Conservation (phyloP, 495 filamentous ascomycete species). For the Xylaria sp. region DNA sequence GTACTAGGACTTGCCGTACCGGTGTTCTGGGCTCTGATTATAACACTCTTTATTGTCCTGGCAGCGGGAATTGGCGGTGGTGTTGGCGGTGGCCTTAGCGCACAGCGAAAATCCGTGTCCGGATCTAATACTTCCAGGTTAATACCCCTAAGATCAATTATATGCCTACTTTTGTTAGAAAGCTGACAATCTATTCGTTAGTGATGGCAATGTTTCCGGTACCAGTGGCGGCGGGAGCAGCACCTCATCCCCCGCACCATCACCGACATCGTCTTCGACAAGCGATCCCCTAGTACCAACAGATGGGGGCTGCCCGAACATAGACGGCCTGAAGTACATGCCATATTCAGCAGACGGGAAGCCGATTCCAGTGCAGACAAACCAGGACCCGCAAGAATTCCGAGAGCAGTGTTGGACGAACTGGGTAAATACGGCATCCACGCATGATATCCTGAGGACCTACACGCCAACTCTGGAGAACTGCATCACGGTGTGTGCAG, state of each 20-base stretch:
- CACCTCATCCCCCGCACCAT: constrained; percentile 13
- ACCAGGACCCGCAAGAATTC: constrained; percentile 37
- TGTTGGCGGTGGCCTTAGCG: constrained; percentile 39
- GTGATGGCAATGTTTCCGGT: constrained; percentile 16
- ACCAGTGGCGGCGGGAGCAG: constrained; percentile 6
- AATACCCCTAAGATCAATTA: background rate
- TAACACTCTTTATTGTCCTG: constrained; percentile 37
- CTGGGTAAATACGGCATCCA: constrained; percentile 34
- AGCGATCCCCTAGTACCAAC: constrained; percentile 29
- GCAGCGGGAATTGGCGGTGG: constrained; percentile 45
- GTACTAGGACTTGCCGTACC: constrained; percentile 43
- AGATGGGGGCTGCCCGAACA: constrained; percentile 38
- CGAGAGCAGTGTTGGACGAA: constrained; percentile 43
- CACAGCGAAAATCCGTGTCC: constrained; percentile 26
- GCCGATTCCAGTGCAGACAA: constrained; percentile 33
- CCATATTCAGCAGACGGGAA: constrained; percentile 38
- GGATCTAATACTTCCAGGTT: constrained; percentile 23
- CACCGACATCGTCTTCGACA: constrained; percentile 29
- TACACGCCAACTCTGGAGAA: constrained; percentile 45
- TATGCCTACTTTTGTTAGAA: background rate
- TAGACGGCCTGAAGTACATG: constrained; percentile 37
- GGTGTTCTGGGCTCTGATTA: constrained; percentile 41
- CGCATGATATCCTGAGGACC: constrained; percentile 43
- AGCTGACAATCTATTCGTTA: constrained; percentile 24
- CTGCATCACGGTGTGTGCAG: constrained; percentile 45